Evolutionary conservation across 2,329 filamentous ascomycete genomes (phyloP).

Genomic region (Blastomyces percursus): DNA sequence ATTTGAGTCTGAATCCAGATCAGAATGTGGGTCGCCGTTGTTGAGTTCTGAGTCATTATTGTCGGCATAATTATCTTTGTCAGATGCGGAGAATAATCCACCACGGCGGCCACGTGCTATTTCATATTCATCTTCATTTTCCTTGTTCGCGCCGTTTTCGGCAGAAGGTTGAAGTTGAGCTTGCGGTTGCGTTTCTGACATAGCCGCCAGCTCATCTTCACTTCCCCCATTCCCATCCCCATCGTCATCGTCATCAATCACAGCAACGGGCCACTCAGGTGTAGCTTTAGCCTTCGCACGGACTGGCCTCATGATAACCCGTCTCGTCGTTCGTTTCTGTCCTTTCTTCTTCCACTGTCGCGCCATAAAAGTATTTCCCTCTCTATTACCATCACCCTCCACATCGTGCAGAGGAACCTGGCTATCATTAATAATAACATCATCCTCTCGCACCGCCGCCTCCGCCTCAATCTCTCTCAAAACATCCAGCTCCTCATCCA

Average conservation of each 20-base stretch:
- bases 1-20: constrained; percentile 16
- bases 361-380: constrained; percentile 5
- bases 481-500: constrained; percentile 36
- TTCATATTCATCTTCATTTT: background rate
- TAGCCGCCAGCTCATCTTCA: constrained; percentile 22
- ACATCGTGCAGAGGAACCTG: constrained; percentile 17
- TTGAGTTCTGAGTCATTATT: constrained; percentile 17
- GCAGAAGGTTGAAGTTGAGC: background rate
- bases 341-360: constrained; percentile 38
- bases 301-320: constrained; percentile 35
- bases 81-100: background rate
- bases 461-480: constrained; percentile 35
- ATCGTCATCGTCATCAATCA: constrained; percentile 8
- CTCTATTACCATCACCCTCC: constrained; percentile 7
- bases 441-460: constrained; percentile 1
- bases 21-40: constrained; percentile 14
- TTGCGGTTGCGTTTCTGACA: constrained; percentile 25
- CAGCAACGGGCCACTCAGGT: constrained; percentile 11
- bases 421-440: constrained; percentile 28
- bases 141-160: background rate
- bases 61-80: constrained; percentile 14
- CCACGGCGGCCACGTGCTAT: too few relatives aligned
- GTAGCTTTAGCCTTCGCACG: constrained; percentile 24
- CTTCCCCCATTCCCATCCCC: constrained; percentile 13
- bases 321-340: constrained; percentile 39